A percentile compares a stretch with the other conserved stretches of the same genome.
Conservation (phyloP, 192 early-diverging fungal species). For the Backusella mclennaniae region DNA sequence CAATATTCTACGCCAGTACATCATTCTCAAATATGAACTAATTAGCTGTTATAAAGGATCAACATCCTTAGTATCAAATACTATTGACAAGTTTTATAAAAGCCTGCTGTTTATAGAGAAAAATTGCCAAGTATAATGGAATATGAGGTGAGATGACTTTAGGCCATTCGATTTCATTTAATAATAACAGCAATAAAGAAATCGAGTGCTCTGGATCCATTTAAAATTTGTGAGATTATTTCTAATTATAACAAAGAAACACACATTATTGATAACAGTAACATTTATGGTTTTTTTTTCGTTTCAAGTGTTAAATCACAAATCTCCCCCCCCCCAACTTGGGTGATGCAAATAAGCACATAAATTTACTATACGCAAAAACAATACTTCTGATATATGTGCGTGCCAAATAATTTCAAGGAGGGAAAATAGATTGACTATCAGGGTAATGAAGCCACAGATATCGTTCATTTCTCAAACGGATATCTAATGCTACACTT, state of each 20-base stretch:
- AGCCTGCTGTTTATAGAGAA: no score
- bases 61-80: no score
- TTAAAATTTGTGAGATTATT: neutral
- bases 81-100: no score
- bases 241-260: neutral
- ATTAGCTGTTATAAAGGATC: neutral
- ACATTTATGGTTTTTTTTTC: no score
- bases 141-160: no score
- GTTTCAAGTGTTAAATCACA: neutral
- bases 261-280: no score
- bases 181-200: no score
- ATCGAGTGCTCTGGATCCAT: neutral
- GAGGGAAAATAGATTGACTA: neutral
- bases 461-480: neutral
- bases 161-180: no score
- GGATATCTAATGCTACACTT: neutral
- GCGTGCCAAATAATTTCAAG: neutral
- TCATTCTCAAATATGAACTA: neutral
- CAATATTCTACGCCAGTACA: neutral
- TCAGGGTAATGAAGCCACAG: neutral
- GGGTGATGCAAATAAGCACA: neutral
- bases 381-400: neutral
- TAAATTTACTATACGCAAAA: neutral
- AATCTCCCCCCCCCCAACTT: neutral
- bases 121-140: no score